Percentiles rank a stretch among this genome's conserved stretches.
Evolutionary conservation across 768 basidiomycete species (phyloP).

Genomic region (Phlebiopsis gigantea): DNA sequence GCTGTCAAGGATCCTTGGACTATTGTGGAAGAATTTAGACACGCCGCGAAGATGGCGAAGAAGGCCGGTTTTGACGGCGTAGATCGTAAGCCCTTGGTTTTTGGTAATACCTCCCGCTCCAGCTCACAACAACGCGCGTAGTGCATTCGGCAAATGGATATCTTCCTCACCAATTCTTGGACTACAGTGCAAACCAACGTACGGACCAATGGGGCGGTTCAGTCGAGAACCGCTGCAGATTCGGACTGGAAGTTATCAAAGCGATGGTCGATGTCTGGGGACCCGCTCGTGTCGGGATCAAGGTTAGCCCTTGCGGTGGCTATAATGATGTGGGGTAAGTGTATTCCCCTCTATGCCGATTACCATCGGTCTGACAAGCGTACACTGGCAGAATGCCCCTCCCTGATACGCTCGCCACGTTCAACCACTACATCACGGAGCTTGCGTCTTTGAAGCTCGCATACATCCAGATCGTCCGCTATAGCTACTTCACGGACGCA

Average conservation of each 20-base stretch:
- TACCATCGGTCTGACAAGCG: not conserved
- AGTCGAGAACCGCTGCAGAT: slow-evolving; percentile 40
- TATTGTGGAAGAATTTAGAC: slow-evolving; percentile 5
- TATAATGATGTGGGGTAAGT: slow-evolving; percentile 9
- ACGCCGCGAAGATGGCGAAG: slow-evolving; percentile 23
- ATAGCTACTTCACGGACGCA: not conserved
- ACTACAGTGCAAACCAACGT: slow-evolving; percentile 33
- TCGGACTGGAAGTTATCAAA: slow-evolving; percentile 42
- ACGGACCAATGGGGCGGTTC: slow-evolving; percentile 46
- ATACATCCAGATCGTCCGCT: slow-evolving; percentile 8
- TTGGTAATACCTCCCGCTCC: no score
- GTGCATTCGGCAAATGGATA: slow-evolving; percentile 27
- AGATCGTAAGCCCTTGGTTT: slow-evolving; percentile 21
- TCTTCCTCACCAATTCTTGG: slow-evolving; percentile 36
- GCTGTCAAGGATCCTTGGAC: slow-evolving; percentile 1
- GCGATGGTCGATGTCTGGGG: slow-evolving; percentile 34
- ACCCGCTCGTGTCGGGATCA: slow-evolving; percentile 24
- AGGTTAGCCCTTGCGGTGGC: slow-evolving; percentile 5
- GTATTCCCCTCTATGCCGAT: not conserved
- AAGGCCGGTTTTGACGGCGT: slow-evolving; percentile 43
- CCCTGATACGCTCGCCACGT: slow-evolving; percentile 6
- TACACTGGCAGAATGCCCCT: slow-evolving; percentile 4
- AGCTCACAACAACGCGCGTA: not conserved
- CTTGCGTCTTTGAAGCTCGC: slow-evolving; percentile 5
- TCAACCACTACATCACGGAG: slow-evolving; percentile 5